Evolutionary conservation across 2,329 filamentous ascomycete genomes (phyloP), one percentile per base, ranked within the genome.

Genomic region (Colletotrichum musicola): DNA sequence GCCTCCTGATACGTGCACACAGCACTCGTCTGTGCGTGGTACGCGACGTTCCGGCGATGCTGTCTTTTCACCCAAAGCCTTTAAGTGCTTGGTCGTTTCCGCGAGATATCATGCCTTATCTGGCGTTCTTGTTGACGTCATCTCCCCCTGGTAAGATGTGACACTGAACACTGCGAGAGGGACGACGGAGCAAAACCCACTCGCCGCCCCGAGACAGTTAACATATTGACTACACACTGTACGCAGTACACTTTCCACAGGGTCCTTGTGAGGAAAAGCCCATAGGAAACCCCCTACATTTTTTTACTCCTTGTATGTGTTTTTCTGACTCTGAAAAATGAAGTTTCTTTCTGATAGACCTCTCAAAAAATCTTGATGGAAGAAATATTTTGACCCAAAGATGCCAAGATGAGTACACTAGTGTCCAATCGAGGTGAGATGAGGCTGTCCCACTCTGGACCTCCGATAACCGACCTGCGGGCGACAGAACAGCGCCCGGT

Each of bases 1-100:
- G 64, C 61, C 66, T 68, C 50, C 62, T 68, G 62, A 66, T 69
- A 47, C 44, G 42, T 50, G 56, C 62, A 69, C 50, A 35, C 55
- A 54, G 16, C 56, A 50, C 53, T 51, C 46, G 66, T 66, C 66
- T 53, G 62, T 69, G 66, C 66, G 25, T 56, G 30, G 16, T 47
- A 38, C 27, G 14, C 3, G 5, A 35, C 6, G 30, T 35, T 7
- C 30, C 30, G 30, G 30, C 30, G 30, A 16, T 47, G 27, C n/a
- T 35, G 40, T 53, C 49, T 38, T 16, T 47, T 61, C 58, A 61
- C 49, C n/a, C 38, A 49, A 55, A 53, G 51, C 55, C 66, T 69
- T 69, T 46, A 54, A 46, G 55, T 69, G 66, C 66, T 61, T 66
- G 53, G 62, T 61, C 50, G 13, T 56, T 22, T 66, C 18, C 5